Conservation (phyloP, 768 basidiomycete species). For the Neoboletus brunneissimus region DNA sequence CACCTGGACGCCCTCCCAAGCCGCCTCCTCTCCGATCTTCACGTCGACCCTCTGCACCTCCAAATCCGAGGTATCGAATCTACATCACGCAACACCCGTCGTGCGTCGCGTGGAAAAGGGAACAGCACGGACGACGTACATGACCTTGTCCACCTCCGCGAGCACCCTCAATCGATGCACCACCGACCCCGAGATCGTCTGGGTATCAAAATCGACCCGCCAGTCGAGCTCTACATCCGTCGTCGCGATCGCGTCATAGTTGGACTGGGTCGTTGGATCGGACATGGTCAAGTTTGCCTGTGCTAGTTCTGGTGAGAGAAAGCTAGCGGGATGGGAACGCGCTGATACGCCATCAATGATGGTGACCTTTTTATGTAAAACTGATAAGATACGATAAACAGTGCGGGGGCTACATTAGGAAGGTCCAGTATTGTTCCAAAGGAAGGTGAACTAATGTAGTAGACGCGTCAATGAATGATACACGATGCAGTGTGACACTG, state of each 20-base stretch:
- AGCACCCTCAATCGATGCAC: slow-evolving; percentile 58
- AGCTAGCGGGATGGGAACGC: neutral
- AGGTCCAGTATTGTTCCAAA: slow-evolving; percentile 3
- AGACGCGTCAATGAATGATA: slow-evolving; percentile 1
- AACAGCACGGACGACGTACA: slow-evolving; percentile 43
- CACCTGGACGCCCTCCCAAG: slow-evolving; percentile 45
- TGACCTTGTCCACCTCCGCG: slow-evolving; percentile 47
- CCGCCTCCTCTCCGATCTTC: slow-evolving; percentile 36
- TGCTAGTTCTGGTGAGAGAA: neutral
- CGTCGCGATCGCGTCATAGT: slow-evolving; percentile 66
- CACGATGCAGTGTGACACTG: neutral
- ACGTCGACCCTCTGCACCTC: slow-evolving; percentile 54
- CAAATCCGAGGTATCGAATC: slow-evolving; percentile 75
- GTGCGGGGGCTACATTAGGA: slow-evolving; percentile 8
- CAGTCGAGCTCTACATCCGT: slow-evolving; percentile 73
- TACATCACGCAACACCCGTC: slow-evolving; percentile 21
- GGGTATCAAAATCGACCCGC: slow-evolving; percentile 66
- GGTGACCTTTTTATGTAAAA: neutral
- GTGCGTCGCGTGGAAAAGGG: neutral
- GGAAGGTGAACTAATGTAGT: slow-evolving; percentile 1
- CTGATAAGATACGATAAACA: slow-evolving; percentile 5
- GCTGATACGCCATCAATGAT: neutral
- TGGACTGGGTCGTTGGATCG: slow-evolving; percentile 78
- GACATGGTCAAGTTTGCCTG: slow-evolving; percentile 2
- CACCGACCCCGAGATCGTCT: slow-evolving; percentile 63